These are phyloP conservation scores for Penicillium malachiteum DNA, from an alignment of 495 filamentous ascomycete species.

Conservation along the genomic window DNA sequence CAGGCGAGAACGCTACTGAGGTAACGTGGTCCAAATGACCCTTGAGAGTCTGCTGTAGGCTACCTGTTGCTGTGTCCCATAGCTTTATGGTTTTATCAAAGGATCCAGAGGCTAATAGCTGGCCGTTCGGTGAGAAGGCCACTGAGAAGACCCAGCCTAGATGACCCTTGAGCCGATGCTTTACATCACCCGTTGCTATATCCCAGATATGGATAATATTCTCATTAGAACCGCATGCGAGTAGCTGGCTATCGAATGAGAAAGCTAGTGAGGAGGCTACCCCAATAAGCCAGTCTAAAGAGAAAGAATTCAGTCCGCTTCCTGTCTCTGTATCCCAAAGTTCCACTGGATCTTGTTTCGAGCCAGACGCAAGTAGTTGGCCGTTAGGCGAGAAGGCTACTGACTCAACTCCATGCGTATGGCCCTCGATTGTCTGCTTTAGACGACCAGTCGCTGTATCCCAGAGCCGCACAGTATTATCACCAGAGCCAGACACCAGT, in stretches of 20 bases:
- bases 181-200: background rate
- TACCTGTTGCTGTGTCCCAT: constrained; percentile 8
- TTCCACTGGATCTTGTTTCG: background rate
- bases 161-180: constrained; percentile 20
- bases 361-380: too few species aligned
- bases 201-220: constrained; percentile 4
- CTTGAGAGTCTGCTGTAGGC: constrained; percentile 3
- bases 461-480: background rate
- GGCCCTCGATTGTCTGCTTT: background rate
- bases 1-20: constrained; percentile 1
- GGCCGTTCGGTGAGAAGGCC: constrained; percentile 26
- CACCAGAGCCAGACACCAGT: background rate
- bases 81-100: constrained; percentile 26
- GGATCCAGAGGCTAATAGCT: constrained; percentile 31
- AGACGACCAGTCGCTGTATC: background rate
- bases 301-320: background rate
- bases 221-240: constrained; percentile 20
- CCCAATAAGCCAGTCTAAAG: constrained; percentile 11
- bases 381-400: too few species aligned
- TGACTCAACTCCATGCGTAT: background rate
- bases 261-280: constrained; percentile 17
- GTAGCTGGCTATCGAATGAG: constrained; percentile 15
- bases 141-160: constrained; percentile 8
- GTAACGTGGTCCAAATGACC: constrained; percentile 3
- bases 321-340: background rate